Conservation (phyloP, 179 eudicot genomes). For the Vitellaria paradoxa region DNA sequence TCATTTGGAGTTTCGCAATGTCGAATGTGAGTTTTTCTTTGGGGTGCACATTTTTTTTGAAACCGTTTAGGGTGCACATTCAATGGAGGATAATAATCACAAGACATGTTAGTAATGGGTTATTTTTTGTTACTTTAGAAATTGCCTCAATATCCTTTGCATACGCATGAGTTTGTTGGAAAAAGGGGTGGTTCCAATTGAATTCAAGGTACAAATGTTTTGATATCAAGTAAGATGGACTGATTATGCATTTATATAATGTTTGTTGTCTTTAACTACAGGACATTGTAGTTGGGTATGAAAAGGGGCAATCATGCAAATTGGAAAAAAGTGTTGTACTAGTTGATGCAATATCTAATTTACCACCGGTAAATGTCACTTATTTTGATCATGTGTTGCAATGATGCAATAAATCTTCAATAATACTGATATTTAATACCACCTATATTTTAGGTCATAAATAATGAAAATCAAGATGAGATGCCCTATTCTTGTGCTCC, state of each 20-base stretch:
- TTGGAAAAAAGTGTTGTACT: constrained; percentile 44
- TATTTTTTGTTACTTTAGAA: constrained; percentile 29
- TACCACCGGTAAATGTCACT: constrained; percentile 46
- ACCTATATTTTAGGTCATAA: constrained; percentile 38
- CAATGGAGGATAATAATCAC: not conserved
- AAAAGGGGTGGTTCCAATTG: constrained; percentile 49
- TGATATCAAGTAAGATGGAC: not conserved
- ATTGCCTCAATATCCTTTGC: constrained; percentile 66
- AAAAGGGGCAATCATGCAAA: constrained; percentile 22
- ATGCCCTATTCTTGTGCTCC: constrained; percentile 41
- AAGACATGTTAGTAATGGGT: not conserved
- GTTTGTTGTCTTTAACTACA: constrained; percentile 13
- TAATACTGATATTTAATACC: constrained; percentile 4
- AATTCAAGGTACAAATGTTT: constrained; percentile 47
- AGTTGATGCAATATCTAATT: constrained; percentile 64
- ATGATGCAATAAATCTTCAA: not conserved
- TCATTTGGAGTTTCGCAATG: constrained; percentile 79
- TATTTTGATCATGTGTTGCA: not conserved
- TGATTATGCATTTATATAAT: not conserved
- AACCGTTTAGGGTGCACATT: too few relatives aligned
- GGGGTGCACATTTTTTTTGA: constrained; percentile 64
- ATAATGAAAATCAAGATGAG: constrained; percentile 45
- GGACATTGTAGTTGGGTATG: constrained; percentile 42
- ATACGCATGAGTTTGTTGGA: constrained; percentile 55
- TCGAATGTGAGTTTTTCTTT: constrained; percentile 62